Evolutionary conservation across 371 early-diverging fungal species (phyloP), one percentile per base, ranked within the genome.

Genomic region (Mucor racemosus): DNA sequence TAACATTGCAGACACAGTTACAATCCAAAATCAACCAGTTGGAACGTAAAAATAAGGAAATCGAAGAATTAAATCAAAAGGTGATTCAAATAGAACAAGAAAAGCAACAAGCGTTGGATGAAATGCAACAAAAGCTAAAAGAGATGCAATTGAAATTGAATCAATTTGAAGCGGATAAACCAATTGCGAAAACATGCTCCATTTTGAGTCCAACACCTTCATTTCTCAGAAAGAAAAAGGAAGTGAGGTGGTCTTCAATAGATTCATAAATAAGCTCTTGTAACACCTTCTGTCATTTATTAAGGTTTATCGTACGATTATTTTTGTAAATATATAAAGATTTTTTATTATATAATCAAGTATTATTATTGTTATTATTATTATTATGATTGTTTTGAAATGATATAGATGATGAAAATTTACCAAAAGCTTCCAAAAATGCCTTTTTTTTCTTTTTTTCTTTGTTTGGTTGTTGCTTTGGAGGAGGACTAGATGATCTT

Each of bases 361-460:
- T 39, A 10, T 39, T 53, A 53, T 53, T 50, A 17, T 31, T 42
- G 5, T 42, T 40, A 26, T 9, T 42, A 34, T 48, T 48, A 42
- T 31, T 58, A 26, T 57, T 46, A 46, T 39, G 58, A 39, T 26
- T 58, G 44, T 60, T 60, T 57, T 71, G 72, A 42, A 66, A 66
- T 21, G 64, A 56, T 26, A 75, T 69, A 21, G 77, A 74, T 15
- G 77, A 72, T 54, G 77, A 77, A n/a, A 71, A 56, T 53, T 72
- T 79, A 35, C 80, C 76, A 60, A 75, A 73, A 17, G 75, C 69
- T 59, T 72, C 77, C 55, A 79, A 72, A 58, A 77, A 76, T 0
- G 80, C 71, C 59, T 77, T 80, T 58, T 72, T 74, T 31, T 79
- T 76, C 50, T 79, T 79, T 38, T 73, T 67, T 21, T 74, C 73